Percentiles rank a stretch among this genome's conserved stretches.
These are phyloP conservation scores for Serendipita sp. DNA, from an alignment of 768 basidiomycete genomes.

Conservation along the genomic window DNA sequence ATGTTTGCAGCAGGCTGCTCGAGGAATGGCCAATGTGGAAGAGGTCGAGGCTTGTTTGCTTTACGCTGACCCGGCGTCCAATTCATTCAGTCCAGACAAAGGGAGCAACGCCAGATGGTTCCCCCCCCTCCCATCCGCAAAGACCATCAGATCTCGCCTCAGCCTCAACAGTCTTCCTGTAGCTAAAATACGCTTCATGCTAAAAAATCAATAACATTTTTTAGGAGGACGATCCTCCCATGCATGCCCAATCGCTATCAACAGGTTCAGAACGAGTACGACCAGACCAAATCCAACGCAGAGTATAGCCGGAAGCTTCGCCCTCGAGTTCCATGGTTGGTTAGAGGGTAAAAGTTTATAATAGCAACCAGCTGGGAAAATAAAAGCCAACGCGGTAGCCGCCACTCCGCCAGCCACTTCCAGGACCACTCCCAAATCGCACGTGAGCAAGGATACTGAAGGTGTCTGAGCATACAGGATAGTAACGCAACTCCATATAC, in stretches of 20 bases:
- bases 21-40: no score
- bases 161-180: no score
- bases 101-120: no score
- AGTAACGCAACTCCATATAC: slow-evolving; percentile 16
- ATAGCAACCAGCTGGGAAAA: slow-evolving; percentile 81
- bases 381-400: slow-evolving; percentile 81
- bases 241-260: slow-evolving; percentile 59
- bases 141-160: no score
- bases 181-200: not conserved
- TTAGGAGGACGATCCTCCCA: slow-evolving; percentile 27
- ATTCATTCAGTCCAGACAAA: no score
- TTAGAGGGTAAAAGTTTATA: slow-evolving; percentile 48
- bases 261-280: slow-evolving; percentile 65
- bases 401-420: slow-evolving; percentile 98
- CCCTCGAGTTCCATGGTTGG: slow-evolving; percentile 48
- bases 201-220: slow-evolving; percentile 3
- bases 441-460: slow-evolving; percentile 78
- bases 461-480: not conserved
- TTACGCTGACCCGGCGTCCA: no score
- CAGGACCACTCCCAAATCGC: slow-evolving; percentile 94
- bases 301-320: slow-evolving; percentile 56
- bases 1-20: no score
- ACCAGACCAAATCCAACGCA: slow-evolving; percentile 62
- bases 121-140: no score
- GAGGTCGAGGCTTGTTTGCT: no score